Percentiles rank a stretch among this genome's conserved stretches.
phyloP scores from a whole-genome alignment of 805 yeast species.

The Schwanniomyces sp. region DNA sequence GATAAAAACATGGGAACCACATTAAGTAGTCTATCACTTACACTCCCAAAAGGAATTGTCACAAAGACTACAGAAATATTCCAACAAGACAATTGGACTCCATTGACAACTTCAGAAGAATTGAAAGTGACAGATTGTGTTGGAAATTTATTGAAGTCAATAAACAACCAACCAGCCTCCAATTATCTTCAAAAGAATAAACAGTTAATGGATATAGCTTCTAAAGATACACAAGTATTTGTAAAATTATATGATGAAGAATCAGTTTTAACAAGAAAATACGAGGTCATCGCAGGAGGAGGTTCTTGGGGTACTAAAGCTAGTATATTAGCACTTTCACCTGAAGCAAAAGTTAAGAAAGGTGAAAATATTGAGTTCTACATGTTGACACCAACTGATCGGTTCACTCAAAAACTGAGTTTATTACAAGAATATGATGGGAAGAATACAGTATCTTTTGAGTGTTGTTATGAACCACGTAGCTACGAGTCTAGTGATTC shows the following conservation, averaged over 20 bases:
- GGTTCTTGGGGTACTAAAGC: slow-evolving; percentile 76
- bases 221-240: slow-evolving; percentile 45
- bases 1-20: slow-evolving; percentile 25
- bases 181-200: slow-evolving; percentile 49
- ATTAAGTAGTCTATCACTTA: slow-evolving; percentile 24
- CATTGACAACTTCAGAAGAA: slow-evolving; percentile 21
- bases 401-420: slow-evolving; percentile 10
- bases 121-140: slow-evolving; percentile 48
- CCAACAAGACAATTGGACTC: slow-evolving; percentile 33
- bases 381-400: slow-evolving; percentile 41
- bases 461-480: slow-evolving; percentile 32
- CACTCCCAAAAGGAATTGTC: slow-evolving; percentile 16
- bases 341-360: slow-evolving; percentile 45
- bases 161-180: slow-evolving; percentile 59
- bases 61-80: slow-evolving; percentile 2
- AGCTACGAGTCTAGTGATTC: slow-evolving; percentile 11
- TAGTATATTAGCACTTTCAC: slow-evolving; percentile 63
- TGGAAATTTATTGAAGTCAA: slow-evolving; percentile 59
- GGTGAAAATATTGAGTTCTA: slow-evolving; percentile 51
- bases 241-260: slow-evolving; percentile 25
- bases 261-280: slow-evolving; percentile 22
- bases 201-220: slow-evolving; percentile 34
- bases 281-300: slow-evolving; percentile 69
- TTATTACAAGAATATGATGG: slow-evolving; percentile 6
- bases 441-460: slow-evolving; percentile 18